These are phyloP conservation scores for Acrasis kona DNA, from an alignment of 78 protist species.

Conservation along the genomic window DNA sequence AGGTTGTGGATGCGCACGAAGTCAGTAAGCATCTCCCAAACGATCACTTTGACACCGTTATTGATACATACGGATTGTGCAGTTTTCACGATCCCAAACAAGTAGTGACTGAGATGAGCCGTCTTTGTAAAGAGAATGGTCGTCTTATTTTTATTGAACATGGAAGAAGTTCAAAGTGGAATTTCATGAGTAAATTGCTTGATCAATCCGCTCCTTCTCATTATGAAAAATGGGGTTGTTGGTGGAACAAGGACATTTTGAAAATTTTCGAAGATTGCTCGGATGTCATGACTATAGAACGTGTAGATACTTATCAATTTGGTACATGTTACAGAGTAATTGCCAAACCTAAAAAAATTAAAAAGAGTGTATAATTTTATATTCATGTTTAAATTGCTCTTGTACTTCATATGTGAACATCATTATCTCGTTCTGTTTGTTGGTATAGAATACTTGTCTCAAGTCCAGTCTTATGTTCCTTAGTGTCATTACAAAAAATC, in stretches of 20 bases:
- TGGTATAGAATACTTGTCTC: no score
- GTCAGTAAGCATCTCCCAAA: no score
- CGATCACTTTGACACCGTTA: constrained; percentile 29
- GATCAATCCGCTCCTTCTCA: constrained; percentile 9
- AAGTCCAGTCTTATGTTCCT: no score
- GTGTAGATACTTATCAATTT: not conserved
- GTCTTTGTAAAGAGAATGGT: constrained; percentile 11
- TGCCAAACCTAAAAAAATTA: not conserved
- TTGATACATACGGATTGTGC: constrained; percentile 37
- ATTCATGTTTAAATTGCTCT: no score
- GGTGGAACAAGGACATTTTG: constrained; percentile 14
- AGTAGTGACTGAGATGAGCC: constrained; percentile 6
- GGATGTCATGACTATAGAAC: not conserved
- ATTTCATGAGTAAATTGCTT: no score
- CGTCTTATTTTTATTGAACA: constrained; percentile 15
- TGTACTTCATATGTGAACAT: no score
- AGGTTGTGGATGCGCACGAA: no score
- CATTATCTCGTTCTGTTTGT: no score
- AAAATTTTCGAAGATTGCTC: not conserved
- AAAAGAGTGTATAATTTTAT: no score
- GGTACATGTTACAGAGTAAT: constrained; percentile 8
- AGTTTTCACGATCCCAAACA: constrained; percentile 16
- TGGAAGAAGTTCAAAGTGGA: not conserved
- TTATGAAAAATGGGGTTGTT: constrained; percentile 5
- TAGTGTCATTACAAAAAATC: no score